Conservation (phyloP, 139 green algal genomes). For the Protoeuglena noctilucae region DNA sequence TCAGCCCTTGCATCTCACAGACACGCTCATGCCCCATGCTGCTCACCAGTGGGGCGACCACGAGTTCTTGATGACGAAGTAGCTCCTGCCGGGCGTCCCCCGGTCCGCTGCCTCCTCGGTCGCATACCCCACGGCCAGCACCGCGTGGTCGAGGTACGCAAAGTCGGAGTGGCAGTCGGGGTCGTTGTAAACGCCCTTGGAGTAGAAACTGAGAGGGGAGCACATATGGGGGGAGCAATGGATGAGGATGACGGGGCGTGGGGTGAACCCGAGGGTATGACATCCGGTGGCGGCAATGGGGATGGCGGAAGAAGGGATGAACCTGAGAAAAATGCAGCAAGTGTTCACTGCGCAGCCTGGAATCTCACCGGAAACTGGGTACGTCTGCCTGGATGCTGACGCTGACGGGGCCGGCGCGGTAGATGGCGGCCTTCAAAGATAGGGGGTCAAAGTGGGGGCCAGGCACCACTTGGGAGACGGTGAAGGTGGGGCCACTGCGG, state of each 20-base stretch:
- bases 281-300: neutral
- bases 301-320: conserved; percentile 3
- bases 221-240: neutral
- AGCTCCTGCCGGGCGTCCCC: neutral
- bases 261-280: neutral
- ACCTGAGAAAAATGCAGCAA: too few species aligned
- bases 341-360: too few species aligned
- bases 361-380: conserved; percentile 1
- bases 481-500: conserved; percentile 9
- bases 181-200: conserved; percentile 18
- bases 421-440: too few species aligned
- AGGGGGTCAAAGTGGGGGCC: too few species aligned
- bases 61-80: neutral
- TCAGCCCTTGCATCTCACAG: too few species aligned
- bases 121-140: conserved; percentile 29
- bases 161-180: conserved; percentile 9
- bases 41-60: neutral
- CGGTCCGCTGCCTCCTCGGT: too few species aligned
- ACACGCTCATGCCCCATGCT: too few species aligned
- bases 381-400: conserved; percentile 3
- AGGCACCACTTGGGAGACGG: conserved; percentile 10
- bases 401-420: neutral
- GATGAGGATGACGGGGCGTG: neutral
- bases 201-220: conserved; percentile 23
- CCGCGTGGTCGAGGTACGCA: conserved; percentile 29